Percentiles rank a stretch among this genome's conserved stretches.
Evolutionary conservation across 2,329 filamentous ascomycete species (phyloP).

Genomic region (Malbranchea cinnamomea): DNA sequence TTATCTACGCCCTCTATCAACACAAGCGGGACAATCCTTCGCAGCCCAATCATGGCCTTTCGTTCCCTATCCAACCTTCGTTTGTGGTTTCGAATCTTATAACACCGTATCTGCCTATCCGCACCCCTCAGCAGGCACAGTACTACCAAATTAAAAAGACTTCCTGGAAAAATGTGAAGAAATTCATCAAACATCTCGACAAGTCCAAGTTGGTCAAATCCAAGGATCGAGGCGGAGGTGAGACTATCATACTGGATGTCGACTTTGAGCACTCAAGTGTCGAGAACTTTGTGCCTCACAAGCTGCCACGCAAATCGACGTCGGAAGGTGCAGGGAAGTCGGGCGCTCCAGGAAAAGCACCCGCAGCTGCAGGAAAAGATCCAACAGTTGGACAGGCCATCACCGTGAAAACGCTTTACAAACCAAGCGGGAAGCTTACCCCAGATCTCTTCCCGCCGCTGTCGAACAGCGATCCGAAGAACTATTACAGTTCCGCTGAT

Average conservation of each 20-base stretch:
- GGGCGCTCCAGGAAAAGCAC: slow-evolving; percentile 18
- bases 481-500: slow-evolving; percentile 45
- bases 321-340: slow-evolving; percentile 15
- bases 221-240: slow-evolving; percentile 49
- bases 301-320: slow-evolving; percentile 37
- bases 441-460: slow-evolving; percentile 37
- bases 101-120: slow-evolving; percentile 50
- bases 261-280: slow-evolving; percentile 45
- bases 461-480: slow-evolving; percentile 34
- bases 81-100: slow-evolving; percentile 48
- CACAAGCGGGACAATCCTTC: slow-evolving; percentile 41
- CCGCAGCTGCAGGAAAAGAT: slow-evolving; percentile 19
- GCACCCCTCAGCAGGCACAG: slow-evolving; percentile 38
- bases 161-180: slow-evolving; percentile 55
- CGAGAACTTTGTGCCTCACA: slow-evolving; percentile 45
- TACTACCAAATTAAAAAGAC: slow-evolving; percentile 55
- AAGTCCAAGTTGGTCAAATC: slow-evolving; percentile 48
- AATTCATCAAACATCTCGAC: slow-evolving; percentile 53
- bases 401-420: slow-evolving; percentile 38
- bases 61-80: slow-evolving; percentile 49
- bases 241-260: slow-evolving; percentile 49
- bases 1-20: slow-evolving; percentile 47
- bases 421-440: slow-evolving; percentile 42
- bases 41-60: slow-evolving; percentile 38
- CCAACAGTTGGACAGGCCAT: slow-evolving; percentile 29